Evolutionary conservation across 2,329 filamentous ascomycete species (phyloP).

Genomic region (Chrysoporthe cubensis): DNA sequence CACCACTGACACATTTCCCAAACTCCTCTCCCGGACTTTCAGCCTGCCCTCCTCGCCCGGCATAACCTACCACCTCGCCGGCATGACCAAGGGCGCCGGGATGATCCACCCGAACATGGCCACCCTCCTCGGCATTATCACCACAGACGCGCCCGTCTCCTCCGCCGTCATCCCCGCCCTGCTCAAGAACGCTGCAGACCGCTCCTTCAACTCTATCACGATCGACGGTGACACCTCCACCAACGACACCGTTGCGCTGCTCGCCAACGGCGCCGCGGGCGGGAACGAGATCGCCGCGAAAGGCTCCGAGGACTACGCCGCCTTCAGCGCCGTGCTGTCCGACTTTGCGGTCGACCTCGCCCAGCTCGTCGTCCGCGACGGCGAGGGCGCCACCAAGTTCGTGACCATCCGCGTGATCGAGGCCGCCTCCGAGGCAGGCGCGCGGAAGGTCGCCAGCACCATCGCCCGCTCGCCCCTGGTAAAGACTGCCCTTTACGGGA

Average conservation of each 20-base stretch:
- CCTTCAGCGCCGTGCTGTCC: slow-evolving; percentile 72
- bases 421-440: slow-evolving; percentile 69
- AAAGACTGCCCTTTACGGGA: slow-evolving; percentile 95
- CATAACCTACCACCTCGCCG: slow-evolving; percentile 80
- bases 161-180: slow-evolving; percentile 68
- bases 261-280: slow-evolving; percentile 94
- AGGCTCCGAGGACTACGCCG: slow-evolving; percentile 65
- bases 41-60: slow-evolving; percentile 78
- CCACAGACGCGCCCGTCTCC: slow-evolving; percentile 84
- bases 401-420: slow-evolving; percentile 87
- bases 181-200: slow-evolving; percentile 74
- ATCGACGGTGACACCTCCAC: slow-evolving; percentile 97
- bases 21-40: slow-evolving; percentile 85
- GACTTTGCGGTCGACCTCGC: slow-evolving; percentile 82
- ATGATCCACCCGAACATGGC: slow-evolving; percentile 98
- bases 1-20: slow-evolving; percentile 98
- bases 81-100: slow-evolving; percentile 90
- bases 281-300: slow-evolving; percentile 63
- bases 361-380: slow-evolving; percentile 92
- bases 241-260: slow-evolving; percentile 91
- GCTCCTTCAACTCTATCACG: slow-evolving; percentile 95
- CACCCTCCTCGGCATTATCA: slow-evolving; percentile 87
- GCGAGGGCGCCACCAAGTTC: slow-evolving; percentile 97
- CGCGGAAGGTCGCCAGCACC: slow-evolving; percentile 79
- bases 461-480: slow-evolving; percentile 93